Conservation (phyloP, 352 stramenopile genomes). For the Phytophthora boehmeriae region DNA sequence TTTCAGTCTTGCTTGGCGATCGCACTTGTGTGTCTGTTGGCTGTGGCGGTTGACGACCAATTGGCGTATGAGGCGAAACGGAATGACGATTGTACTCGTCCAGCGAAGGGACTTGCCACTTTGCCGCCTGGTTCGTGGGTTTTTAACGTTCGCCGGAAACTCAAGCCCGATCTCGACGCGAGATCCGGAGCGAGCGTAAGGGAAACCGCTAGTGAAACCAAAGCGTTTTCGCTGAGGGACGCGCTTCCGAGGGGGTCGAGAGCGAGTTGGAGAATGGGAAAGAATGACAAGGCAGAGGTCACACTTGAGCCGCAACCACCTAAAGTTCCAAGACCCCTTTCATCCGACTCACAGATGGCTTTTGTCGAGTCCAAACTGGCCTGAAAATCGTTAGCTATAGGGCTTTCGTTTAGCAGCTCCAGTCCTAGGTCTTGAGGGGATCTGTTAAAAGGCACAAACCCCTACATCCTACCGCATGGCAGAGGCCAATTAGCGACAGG, state of each 20-base stretch:
- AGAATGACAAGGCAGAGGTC: slow-evolving; percentile 12
- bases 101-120: slow-evolving; percentile 20
- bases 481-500: slow-evolving; percentile 14
- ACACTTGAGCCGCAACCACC: slow-evolving; percentile 18
- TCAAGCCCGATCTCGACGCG: slow-evolving; percentile 19
- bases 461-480: slow-evolving; percentile 23
- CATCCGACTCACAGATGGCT: slow-evolving; percentile 32
- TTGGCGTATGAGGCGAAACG: slow-evolving; percentile 29
- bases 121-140: slow-evolving; percentile 5
- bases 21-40: slow-evolving; percentile 10
- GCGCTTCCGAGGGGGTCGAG: slow-evolving; percentile 12
- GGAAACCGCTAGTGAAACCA: slow-evolving; percentile 1
- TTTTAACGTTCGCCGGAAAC: slow-evolving; percentile 33
- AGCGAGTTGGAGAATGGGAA: slow-evolving; percentile 32
- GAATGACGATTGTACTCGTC: slow-evolving; percentile 35
- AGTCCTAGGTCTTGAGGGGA: background rate
- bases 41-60: slow-evolving; percentile 32
- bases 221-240: slow-evolving; percentile 7
- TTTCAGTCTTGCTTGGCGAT: slow-evolving; percentile 18
- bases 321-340: slow-evolving; percentile 34
- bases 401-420: no score
- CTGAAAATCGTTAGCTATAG: slow-evolving; percentile 24
- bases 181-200: background rate
- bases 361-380: slow-evolving; percentile 19
- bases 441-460: slow-evolving; percentile 14